These are phyloP conservation scores for Kodamaea lidongshanica DNA, from an alignment of 805 yeast genomes.

Conservation along the genomic window DNA sequence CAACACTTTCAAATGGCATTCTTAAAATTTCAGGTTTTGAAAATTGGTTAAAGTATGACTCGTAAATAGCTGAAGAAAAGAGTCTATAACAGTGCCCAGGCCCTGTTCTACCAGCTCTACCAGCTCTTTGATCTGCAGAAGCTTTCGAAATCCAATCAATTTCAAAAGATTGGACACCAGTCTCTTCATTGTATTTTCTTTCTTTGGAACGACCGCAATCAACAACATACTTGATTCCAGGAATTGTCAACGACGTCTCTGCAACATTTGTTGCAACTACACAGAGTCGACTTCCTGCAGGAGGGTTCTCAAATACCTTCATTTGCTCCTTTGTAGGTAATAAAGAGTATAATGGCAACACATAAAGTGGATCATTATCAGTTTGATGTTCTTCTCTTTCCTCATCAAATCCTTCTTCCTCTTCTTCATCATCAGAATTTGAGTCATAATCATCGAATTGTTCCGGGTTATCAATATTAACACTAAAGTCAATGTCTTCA, in stretches of 20 bases:
- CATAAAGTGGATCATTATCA: conserved; percentile 74
- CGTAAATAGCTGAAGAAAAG: conserved; percentile 90
- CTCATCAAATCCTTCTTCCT: conserved; percentile 70
- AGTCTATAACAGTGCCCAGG: conserved; percentile 96
- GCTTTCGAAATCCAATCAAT: conserved; percentile 93
- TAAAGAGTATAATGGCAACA: conserved; percentile 85
- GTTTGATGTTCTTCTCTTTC: conserved; percentile 63
- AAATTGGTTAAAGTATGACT: conserved; percentile 76
- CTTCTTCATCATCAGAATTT: conserved; percentile 46
- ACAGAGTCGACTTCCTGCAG: conserved; percentile 78
- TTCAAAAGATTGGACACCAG: conserved; percentile 90
- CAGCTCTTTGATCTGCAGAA: conserved; percentile 89
- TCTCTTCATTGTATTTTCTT: conserved; percentile 69
- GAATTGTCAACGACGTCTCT: conserved; percentile 94
- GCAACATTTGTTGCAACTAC: conserved; percentile 97
- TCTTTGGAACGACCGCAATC: conserved; percentile 95
- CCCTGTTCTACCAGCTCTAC: conserved; percentile 98
- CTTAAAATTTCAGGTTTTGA: conserved; percentile 84
- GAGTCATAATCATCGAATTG: conserved; percentile 43
- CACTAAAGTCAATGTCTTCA: conserved; percentile 80
- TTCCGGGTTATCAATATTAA: conserved; percentile 32
- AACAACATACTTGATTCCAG: conserved; percentile 89
- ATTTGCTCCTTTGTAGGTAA: conserved; percentile 93
- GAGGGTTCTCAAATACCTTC: conserved; percentile 84
- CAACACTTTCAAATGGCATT: conserved; percentile 97